Evolutionary conservation across 2,329 filamentous ascomycete genomes (phyloP).

Genomic region (Sclerotinia trifoliorum): DNA sequence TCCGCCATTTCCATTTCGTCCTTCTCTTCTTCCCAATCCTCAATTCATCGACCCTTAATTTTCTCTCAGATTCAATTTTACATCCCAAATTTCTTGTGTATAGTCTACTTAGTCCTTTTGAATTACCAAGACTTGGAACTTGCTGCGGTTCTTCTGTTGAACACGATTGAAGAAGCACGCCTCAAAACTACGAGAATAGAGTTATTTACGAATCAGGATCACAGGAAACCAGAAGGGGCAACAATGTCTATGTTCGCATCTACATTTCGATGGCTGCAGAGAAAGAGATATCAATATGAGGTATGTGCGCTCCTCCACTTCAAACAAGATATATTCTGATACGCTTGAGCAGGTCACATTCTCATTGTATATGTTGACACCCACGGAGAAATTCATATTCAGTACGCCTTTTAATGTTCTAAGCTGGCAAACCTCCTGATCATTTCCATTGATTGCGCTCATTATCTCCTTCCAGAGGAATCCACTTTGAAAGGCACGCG

Average conservation of each 20-base stretch:
- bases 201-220: not conserved
- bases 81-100: not conserved
- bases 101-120: not conserved
- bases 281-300: slow-evolving; percentile 98
- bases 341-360: slow-evolving; percentile 97
- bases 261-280: slow-evolving; percentile 76
- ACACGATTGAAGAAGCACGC: not conserved
- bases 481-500: not conserved
- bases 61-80: slow-evolving; percentile 1
- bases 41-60: not conserved
- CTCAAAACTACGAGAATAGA: not conserved
- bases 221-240: slow-evolving; percentile 14
- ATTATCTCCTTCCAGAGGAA: not conserved
- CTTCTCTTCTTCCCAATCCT: not conserved
- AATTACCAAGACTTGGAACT: not conserved
- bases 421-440: not conserved
- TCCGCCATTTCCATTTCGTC: not conserved
- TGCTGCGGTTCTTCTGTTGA: not conserved
- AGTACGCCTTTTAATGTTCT: slow-evolving; percentile 59
- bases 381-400: slow-evolving; percentile 94
- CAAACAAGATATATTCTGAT: slow-evolving; percentile 20
- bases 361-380: slow-evolving; percentile 94
- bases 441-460: not conserved
- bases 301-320: slow-evolving; percentile 23
- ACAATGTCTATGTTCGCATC: slow-evolving; percentile 43